phyloP scores from a whole-genome alignment of 2,329 filamentous ascomycete genomes.

The Xylaria sp. region DNA sequence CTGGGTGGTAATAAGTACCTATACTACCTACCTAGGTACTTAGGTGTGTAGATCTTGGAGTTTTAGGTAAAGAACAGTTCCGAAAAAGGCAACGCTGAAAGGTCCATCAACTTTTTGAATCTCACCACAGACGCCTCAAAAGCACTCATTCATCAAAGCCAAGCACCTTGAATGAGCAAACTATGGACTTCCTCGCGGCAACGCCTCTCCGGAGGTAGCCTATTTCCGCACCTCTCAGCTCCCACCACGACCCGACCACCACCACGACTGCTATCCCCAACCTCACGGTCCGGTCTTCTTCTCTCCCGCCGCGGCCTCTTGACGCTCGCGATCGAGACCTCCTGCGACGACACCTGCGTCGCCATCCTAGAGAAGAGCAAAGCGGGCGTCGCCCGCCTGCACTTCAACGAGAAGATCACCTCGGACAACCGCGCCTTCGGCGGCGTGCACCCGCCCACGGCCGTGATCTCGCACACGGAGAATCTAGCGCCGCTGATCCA shows the following conservation, averaged over 20 bases:
- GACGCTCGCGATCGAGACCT: constrained; percentile 81
- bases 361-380: constrained; percentile 74
- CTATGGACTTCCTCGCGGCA: constrained; percentile 29
- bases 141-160: background rate
- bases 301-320: constrained; percentile 50
- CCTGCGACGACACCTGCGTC: constrained; percentile 93
- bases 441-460: constrained; percentile 82
- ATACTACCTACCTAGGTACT: background rate
- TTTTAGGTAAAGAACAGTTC: background rate
- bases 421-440: constrained; percentile 78
- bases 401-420: constrained; percentile 84
- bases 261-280: background rate
- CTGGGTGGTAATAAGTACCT: too few species aligned
- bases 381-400: constrained; percentile 63
- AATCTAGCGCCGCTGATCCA: constrained; percentile 75
- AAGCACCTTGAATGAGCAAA: constrained; percentile 23
- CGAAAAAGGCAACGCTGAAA: background rate
- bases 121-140: background rate
- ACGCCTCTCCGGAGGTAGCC: constrained; percentile 29
- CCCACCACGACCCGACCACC: background rate
- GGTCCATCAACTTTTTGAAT: background rate
- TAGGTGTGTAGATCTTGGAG: background rate
- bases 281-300: background rate
- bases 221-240: constrained; percentile 2
- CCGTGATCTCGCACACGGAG: constrained; percentile 79